A percentile compares a stretch with the other conserved stretches of the same genome.
Conservation (phyloP, 352 stramenopile genomes). For the Thalassiosira hispida region DNA sequence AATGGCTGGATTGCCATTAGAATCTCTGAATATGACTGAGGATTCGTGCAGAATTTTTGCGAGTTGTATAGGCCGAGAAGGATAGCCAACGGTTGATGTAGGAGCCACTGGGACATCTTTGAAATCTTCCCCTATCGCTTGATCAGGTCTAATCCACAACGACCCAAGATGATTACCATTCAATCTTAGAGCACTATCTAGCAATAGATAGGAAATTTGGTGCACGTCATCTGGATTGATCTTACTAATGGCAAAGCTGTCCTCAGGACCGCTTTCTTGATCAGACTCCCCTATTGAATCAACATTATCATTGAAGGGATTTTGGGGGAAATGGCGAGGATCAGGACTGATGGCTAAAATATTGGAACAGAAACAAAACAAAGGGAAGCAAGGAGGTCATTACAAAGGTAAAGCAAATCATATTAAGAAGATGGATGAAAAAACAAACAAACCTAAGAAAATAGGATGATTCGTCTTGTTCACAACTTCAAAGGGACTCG, state of each 20-base stretch:
- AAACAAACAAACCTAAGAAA: constrained; percentile 52
- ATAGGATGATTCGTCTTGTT: constrained; percentile 86
- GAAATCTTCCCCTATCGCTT: constrained; percentile 30
- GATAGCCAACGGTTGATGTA: constrained; percentile 56
- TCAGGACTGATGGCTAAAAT: constrained; percentile 48
- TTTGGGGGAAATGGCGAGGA: constrained; percentile 36
- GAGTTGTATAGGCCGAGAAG: constrained; percentile 78
- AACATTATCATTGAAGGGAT: constrained; percentile 12
- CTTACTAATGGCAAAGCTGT: constrained; percentile 39
- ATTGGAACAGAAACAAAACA: constrained; percentile 10
- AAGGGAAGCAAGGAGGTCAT: not conserved
- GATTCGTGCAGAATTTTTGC: constrained; percentile 84
- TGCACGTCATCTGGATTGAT: constrained; percentile 69
- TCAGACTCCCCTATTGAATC: constrained; percentile 16
- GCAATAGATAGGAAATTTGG: constrained; percentile 80
- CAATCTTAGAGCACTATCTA: constrained; percentile 79
- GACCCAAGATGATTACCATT: constrained; percentile 79
- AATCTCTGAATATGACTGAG: constrained; percentile 70
- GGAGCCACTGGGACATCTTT: constrained; percentile 22
- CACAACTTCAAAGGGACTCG: constrained; percentile 81
- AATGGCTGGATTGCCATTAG: constrained; percentile 57
- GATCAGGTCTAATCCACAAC: constrained; percentile 84
- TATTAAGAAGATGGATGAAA: not conserved
- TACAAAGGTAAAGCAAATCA: too few relatives aligned
- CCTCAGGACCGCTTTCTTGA: constrained; percentile 13